Evolutionary conservation across 1,139 yeast species (phyloP), one percentile per base, ranked within the genome.

Genomic region (Zygosaccharomyces pseudobailii): DNA sequence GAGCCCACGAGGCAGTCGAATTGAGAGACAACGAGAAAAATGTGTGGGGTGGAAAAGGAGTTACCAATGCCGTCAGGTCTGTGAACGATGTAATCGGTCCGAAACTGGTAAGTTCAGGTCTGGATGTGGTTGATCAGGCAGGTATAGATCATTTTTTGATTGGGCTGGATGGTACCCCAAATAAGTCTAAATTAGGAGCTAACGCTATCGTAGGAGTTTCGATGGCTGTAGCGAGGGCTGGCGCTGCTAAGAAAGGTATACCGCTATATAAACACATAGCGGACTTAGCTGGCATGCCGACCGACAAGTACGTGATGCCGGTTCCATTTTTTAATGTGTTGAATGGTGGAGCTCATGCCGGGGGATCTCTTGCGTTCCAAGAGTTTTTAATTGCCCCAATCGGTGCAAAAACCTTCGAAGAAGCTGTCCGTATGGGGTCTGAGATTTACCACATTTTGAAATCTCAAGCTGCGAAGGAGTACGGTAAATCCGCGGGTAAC

Each of bases 331-430:
- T 87, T 78, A 89, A 89, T 76, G 97, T 89, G 60, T 79, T 89
- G 72, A 89, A 89, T 80, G 97, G 97, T 78, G 97, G 97, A 72
- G 84, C 95, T 68, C 97, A 89, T 77, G 97, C 97, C 66, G 97
- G 97, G 76, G 97, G 97, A 77, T 85, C 90, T 67, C 79, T 90
- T 61, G 97, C 97, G 63, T 83, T 89, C 82, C 97, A 89, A 78
- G 97, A 89, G 79, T 89, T 89, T 78, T 88, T 89, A 96, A 86
- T 89, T 75, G 96, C 86, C 57, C 97, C 97, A 72, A 75, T 84
- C 61, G 87, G 82, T 62, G 96, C 95, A 62, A 76, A 80, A 62
- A 68, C 90, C 55, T 89, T 89, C 82, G 71, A 88, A 56, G 97
- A 89, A 75, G 97, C 92, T 61, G 75, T 89, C 71, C 86, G 96